A percentile compares a stretch with the other conserved stretches of the same genome.
Evolutionary conservation across 2,329 filamentous ascomycete genomes (phyloP).

Genomic region (Aspergillus floridensis): DNA sequence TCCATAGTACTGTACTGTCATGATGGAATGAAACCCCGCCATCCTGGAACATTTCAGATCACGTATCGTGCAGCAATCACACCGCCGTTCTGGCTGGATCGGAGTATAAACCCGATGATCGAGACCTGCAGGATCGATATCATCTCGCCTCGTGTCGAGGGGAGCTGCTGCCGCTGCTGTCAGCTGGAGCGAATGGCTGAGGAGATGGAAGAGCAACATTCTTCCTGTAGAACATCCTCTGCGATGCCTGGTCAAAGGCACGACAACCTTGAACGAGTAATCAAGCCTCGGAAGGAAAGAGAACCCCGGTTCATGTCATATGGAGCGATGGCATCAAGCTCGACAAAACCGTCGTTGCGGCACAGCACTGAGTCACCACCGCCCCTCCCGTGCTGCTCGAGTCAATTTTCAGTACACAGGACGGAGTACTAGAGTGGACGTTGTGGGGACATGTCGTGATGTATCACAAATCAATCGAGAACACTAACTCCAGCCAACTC

Average conservation of each 20-base stretch:
- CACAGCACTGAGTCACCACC: neutral
- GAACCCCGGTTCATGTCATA: neutral
- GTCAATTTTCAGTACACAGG: neutral
- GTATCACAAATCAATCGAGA: neutral
- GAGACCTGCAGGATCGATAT: too few relatives aligned
- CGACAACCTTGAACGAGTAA: neutral
- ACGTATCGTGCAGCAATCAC: constrained; percentile 1
- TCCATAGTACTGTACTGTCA: too few relatives aligned
- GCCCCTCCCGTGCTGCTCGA: neutral
- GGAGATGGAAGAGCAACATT: too few relatives aligned
- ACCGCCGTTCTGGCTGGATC: constrained; percentile 3
- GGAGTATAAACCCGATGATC: neutral
- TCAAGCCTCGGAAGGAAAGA: neutral
- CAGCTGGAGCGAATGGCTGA: too few relatives aligned
- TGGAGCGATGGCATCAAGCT: neutral
- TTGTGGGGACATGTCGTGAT: neutral
- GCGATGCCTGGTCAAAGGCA: too few relatives aligned
- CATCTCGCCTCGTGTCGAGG: too few relatives aligned
- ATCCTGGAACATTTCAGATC: neutral
- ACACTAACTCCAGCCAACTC: neutral
- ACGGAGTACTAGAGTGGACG: neutral
- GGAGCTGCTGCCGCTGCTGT: too few relatives aligned
- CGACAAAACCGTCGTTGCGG: neutral
- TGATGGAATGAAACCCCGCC: neutral
- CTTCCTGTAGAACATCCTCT: too few relatives aligned